Conservation (phyloP, 192 early-diverging fungal species). For the Podila horticola region DNA sequence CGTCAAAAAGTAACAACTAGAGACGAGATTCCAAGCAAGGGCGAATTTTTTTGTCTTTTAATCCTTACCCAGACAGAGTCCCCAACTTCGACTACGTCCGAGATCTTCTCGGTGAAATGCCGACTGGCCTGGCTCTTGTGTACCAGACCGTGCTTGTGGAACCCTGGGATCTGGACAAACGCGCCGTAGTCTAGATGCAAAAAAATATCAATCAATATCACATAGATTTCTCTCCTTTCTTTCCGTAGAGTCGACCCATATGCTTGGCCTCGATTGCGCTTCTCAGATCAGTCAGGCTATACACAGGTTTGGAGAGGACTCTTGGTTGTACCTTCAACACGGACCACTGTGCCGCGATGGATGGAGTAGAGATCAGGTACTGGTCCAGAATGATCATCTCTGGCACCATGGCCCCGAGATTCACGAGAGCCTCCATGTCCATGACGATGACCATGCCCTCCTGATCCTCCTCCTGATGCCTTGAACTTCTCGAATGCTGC, state of each 20-base stretch:
- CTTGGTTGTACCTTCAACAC: slow-evolving; percentile 30
- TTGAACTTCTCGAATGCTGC: slow-evolving; percentile 54
- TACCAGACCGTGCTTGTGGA: slow-evolving; percentile 43
- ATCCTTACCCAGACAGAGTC: slow-evolving; percentile 56
- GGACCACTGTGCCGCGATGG: slow-evolving; percentile 45
- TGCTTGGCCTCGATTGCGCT: too few relatives aligned
- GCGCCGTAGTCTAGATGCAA: slow-evolving; percentile 49
- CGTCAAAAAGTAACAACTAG: background rate
- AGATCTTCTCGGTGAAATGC: slow-evolving; percentile 47
- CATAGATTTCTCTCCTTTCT: too few relatives aligned
- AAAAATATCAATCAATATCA: background rate
- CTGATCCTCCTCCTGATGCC: slow-evolving; percentile 16
- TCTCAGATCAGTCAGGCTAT: too few relatives aligned
- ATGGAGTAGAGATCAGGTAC: slow-evolving; percentile 55
- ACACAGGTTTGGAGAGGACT: background rate
- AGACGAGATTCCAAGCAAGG: too few relatives aligned
- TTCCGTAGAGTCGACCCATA: too few relatives aligned
- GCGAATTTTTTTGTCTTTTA: too few relatives aligned
- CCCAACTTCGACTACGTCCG: slow-evolving; percentile 49
- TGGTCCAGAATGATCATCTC: slow-evolving; percentile 13
- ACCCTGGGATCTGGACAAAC: slow-evolving; percentile 50
- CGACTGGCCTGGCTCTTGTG: slow-evolving; percentile 51
- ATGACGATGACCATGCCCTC: background rate
- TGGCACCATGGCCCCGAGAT: background rate
- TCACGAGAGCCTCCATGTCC: background rate